Base-by-base conservation (phyloP, 148 eudicot genomes). In the Heliosperma pusillum region DNA sequence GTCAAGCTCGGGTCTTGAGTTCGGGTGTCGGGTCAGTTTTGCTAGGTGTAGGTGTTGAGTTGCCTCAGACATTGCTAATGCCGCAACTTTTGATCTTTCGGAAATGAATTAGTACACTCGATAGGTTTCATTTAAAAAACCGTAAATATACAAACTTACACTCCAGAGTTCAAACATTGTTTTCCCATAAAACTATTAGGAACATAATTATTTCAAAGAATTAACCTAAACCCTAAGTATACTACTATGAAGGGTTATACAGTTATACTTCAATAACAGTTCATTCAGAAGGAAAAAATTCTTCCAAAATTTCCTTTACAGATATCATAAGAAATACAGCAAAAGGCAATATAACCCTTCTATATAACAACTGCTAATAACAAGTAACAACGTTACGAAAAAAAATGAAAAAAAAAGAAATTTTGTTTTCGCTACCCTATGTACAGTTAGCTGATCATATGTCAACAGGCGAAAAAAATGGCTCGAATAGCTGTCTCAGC, bases 381-480 rank as follows among this genome's bases (percentile, higher is more conserved):
- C 55, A 68, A 21, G 68, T 27, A 29, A 16, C 2, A 36, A 36
- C 55, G 53, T 1, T 44, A 12, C 17, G 7, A 44, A 22, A 45
- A 10, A 47, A 47, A 47, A 10, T 1, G 55, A 0, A 24, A 20
- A 44, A 67, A 47, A 5, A 45, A 44, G 5, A 45, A 22, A 21
- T 57, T 22, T 20, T 20, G 12, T 42, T 13, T 33, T 17, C 21
- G 24, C 22, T 11, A 20, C 13, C 30, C 56, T 69, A 69, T 69
- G 57, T 69, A 69, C 71, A 69, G n/a, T 69, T 69, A 12, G 56
- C n/a, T 42, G 56, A 69, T 21, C 56, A 10, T 53, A 47, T 69
- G 71, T 47, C 56, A 45, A 20, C 20, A 10, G 10, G 24, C 50
- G 45, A 66, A 66, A 27, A 64, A 69, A 69, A 44, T 69, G 12